These are phyloP conservation scores for Naganishia albida DNA, from an alignment of 1,284 basidiomycete species.

Conservation along the genomic window DNA sequence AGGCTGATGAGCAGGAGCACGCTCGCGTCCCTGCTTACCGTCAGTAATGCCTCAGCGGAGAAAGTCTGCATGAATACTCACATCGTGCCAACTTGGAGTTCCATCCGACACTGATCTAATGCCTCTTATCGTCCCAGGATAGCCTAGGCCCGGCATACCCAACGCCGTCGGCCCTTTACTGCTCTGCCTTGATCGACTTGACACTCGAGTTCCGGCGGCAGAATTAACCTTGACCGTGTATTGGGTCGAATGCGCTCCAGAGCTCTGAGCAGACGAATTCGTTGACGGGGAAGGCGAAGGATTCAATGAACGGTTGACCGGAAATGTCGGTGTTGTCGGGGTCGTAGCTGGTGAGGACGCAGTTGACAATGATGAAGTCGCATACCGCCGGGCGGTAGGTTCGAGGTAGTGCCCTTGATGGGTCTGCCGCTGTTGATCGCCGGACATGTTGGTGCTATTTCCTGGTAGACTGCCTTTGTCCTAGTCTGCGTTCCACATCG, in stretches of 20 bases:
- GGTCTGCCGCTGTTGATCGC: background rate
- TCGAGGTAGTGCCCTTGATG: slow-evolving; percentile 20
- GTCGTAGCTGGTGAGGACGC: slow-evolving; percentile 10
- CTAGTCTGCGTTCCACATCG: background rate
- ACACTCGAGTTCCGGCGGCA: slow-evolving; percentile 2
- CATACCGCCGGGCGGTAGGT: slow-evolving; percentile 14
- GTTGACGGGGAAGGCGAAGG: slow-evolving; percentile 18
- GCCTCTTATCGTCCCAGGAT: slow-evolving; percentile 14
- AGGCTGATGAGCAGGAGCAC: background rate
- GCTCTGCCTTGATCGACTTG: slow-evolving; percentile 24
- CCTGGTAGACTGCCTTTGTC: slow-evolving; percentile 16
- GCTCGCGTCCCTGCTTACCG: background rate
- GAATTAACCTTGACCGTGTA: slow-evolving; percentile 20
- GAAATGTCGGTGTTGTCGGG: slow-evolving; percentile 15
- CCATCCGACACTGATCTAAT: slow-evolving; percentile 1
- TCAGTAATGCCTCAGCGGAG: background rate
- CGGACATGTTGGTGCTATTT: slow-evolving; percentile 11
- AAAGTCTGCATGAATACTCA: background rate
- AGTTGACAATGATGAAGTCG: slow-evolving; percentile 3
- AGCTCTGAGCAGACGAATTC: slow-evolving; percentile 3
- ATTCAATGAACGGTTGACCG: slow-evolving; percentile 7
- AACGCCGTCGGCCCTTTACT: slow-evolving; percentile 4
- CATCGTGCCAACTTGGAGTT: slow-evolving; percentile 1
- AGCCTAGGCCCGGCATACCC: slow-evolving; percentile 17
- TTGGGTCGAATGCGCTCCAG: slow-evolving; percentile 1